Evolutionary conservation across 2,329 filamentous ascomycete genomes (phyloP).

Genomic region (Alternaria atra): DNA sequence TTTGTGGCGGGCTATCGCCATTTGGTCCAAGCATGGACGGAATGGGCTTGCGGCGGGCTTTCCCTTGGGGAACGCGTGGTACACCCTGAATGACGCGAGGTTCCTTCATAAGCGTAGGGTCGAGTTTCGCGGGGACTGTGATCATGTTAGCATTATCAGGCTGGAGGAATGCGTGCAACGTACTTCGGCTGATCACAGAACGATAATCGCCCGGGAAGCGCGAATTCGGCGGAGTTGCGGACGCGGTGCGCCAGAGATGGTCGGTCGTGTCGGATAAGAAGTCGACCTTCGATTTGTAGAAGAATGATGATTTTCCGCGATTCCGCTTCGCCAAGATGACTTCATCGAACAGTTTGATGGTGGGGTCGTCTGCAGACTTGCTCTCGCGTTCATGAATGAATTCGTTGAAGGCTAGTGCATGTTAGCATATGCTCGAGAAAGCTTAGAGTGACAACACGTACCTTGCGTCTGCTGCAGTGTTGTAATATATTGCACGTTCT

Average conservation of each 20-base stretch:
- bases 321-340: constrained; percentile 82
- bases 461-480: constrained; percentile 72
- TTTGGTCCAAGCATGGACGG: constrained; percentile 53
- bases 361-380: constrained; percentile 67
- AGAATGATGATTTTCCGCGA: constrained; percentile 71
- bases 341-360: constrained; percentile 82
- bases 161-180: constrained; percentile 17
- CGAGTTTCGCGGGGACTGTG: constrained; percentile 80
- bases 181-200: constrained; percentile 60
- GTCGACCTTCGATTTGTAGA: constrained; percentile 65
- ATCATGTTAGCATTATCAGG: constrained; percentile 55
- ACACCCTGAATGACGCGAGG: constrained; percentile 88
- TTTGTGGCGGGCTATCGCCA: constrained; percentile 28
- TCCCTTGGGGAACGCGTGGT: constrained; percentile 66
- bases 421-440: constrained; percentile 17
- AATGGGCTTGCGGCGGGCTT: constrained; percentile 60
- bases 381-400: constrained; percentile 85
- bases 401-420: constrained; percentile 72
- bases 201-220: constrained; percentile 65
- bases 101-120: constrained; percentile 88
- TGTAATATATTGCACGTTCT: constrained; percentile 70
- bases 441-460: constrained; percentile 34
- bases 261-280: constrained; percentile 78
- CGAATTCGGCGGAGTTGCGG: constrained; percentile 64
- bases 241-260: constrained; percentile 78